Conservation (phyloP, 495 filamentous ascomycete species). For the Tuber brumale region DNA sequence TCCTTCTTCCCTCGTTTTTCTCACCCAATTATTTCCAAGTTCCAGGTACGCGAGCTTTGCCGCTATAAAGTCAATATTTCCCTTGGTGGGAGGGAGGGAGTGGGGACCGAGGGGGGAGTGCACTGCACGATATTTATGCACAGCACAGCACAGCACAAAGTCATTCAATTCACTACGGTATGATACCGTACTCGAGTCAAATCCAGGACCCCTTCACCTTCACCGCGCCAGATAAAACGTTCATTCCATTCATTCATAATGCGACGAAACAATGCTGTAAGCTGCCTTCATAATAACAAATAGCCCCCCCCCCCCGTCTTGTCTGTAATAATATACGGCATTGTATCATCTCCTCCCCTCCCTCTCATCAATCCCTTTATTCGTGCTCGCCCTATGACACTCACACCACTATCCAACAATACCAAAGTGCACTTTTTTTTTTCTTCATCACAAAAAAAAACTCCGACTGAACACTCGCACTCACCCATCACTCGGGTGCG, state of each 20-base stretch:
- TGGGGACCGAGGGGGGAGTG: not conserved
- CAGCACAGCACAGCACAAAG: not conserved
- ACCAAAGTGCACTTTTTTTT: not conserved
- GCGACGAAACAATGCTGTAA: not conserved
- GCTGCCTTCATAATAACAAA: not conserved
- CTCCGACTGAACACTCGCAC: not conserved
- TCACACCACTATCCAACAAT: too few species aligned
- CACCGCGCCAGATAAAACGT: not conserved
- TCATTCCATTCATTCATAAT: not conserved
- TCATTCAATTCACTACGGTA: not conserved
- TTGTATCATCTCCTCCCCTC: too few species aligned
- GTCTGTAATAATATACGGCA: too few species aligned
- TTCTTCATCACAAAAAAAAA: not conserved
- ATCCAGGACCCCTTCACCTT: not conserved
- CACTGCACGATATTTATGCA: not conserved
- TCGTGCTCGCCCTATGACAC: too few species aligned
- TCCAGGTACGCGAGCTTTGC: not conserved
- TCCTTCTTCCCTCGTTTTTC: not conserved
- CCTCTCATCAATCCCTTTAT: too few species aligned
- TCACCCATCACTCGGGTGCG: not conserved
- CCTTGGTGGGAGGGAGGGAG: not conserved
- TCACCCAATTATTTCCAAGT: not conserved
- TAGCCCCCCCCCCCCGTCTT: not conserved
- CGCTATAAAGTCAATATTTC: slow-evolving; percentile 4
- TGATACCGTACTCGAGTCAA: not conserved